Conservation (phyloP, 352 stramenopile species). For the Phytophthora quininea region DNA sequence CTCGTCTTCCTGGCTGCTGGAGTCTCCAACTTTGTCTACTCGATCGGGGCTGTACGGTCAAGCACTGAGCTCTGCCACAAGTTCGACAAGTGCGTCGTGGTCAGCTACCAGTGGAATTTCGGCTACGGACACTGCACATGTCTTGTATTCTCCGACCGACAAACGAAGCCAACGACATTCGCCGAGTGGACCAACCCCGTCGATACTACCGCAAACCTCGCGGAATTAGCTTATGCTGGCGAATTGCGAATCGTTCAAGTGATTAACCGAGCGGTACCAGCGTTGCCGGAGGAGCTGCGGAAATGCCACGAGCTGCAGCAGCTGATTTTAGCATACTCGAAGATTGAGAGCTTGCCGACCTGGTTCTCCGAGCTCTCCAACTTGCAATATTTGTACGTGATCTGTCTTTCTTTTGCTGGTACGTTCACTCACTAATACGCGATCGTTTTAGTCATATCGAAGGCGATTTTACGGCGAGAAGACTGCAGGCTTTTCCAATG, state of each 20-base stretch:
- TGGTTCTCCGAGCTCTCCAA: slow-evolving; percentile 34
- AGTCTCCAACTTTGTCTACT: slow-evolving; percentile 36
- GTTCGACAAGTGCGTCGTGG: slow-evolving; percentile 45
- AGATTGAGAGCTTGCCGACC: slow-evolving; percentile 27
- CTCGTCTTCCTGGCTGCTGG: slow-evolving; percentile 41
- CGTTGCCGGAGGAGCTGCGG: slow-evolving; percentile 37
- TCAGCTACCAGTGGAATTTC: slow-evolving; percentile 53
- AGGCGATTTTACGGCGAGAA: slow-evolving; percentile 39
- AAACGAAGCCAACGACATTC: slow-evolving; percentile 31
- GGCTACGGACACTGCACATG: slow-evolving; percentile 40
- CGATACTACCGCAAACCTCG: slow-evolving; percentile 33
- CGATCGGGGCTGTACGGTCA: slow-evolving; percentile 30
- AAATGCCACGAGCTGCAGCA: slow-evolving; percentile 40
- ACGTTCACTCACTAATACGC: too few species aligned
- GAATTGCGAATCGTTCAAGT: slow-evolving; percentile 52
- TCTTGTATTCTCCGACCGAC: slow-evolving; percentile 44
- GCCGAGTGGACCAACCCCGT: slow-evolving; percentile 46
- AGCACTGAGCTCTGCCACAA: slow-evolving; percentile 29
- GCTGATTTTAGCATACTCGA: slow-evolving; percentile 43
- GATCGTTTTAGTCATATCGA: slow-evolving; percentile 29
- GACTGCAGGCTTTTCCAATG: slow-evolving; percentile 28
- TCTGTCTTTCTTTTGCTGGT: too few species aligned
- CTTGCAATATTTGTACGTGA: slow-evolving; percentile 44
- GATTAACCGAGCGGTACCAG: slow-evolving; percentile 45
- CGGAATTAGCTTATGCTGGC: slow-evolving; percentile 31